Conservation (phyloP, 148 eudicot genomes). For the Limonium bicolor region DNA sequence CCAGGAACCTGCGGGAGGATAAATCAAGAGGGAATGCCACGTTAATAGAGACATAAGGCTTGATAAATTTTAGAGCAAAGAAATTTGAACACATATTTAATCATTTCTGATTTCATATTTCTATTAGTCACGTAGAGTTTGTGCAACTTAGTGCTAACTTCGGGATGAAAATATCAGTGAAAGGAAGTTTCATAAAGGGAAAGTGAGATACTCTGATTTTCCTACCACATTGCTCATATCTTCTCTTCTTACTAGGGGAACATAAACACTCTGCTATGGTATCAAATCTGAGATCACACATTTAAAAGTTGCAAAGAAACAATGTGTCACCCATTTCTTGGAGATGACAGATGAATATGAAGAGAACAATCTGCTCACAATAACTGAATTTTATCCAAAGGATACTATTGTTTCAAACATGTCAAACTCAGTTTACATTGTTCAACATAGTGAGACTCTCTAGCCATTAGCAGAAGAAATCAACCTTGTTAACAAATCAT, state of each 20-base stretch:
- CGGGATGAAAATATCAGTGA: neutral
- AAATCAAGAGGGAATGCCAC: neutral
- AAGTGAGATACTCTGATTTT: too few species aligned
- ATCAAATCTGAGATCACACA: constrained; percentile 47
- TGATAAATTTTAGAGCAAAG: neutral
- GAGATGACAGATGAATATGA: constrained; percentile 89
- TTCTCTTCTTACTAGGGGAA: too few species aligned
- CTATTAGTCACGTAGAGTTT: neutral
- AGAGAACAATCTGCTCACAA: constrained; percentile 54
- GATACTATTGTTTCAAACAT: constrained; percentile 49
- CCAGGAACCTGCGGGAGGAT: constrained; percentile 7
- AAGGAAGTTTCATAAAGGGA: too few species aligned
- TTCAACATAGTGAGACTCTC: constrained; percentile 59
- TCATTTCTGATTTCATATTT: neutral
- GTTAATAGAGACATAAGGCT: neutral
- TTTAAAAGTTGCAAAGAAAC: constrained; percentile 70
- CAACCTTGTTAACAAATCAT: constrained; percentile 35
- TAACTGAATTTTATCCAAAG: constrained; percentile 41
- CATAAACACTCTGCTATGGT: constrained; percentile 85
- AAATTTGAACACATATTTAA: neutral
- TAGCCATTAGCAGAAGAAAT: constrained; percentile 64
- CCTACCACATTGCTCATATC: too few species aligned
- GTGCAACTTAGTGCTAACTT: neutral
- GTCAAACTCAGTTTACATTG: constrained; percentile 51
- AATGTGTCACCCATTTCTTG: constrained; percentile 62